These are phyloP conservation scores for Candolleomyces eurysporus DNA, from an alignment of 768 basidiomycete genomes.

Conservation along the genomic window DNA sequence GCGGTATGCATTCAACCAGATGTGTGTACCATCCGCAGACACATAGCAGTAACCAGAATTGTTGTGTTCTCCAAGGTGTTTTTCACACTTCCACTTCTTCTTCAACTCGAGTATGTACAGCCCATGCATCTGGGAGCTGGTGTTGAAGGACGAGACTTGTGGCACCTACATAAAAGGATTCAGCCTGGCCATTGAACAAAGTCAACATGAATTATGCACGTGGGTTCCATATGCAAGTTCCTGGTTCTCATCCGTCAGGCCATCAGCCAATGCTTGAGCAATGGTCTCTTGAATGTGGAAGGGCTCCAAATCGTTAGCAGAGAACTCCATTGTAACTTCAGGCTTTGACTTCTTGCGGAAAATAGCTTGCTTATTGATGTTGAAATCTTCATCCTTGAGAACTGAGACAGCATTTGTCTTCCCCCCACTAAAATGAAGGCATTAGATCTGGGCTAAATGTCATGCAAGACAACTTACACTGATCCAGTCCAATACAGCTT, in stretches of 20 bases:
- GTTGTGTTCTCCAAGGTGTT: conserved; percentile 15
- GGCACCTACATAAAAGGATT: conserved; percentile 8
- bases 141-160: conserved; percentile 5
- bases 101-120: conserved; percentile 13
- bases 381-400: not conserved
- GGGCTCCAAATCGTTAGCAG: not conserved
- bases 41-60: conserved; percentile 14
- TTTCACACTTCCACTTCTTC: conserved; percentile 14
- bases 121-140: conserved; percentile 9
- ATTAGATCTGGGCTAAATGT: not conserved
- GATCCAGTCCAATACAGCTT: not conserved
- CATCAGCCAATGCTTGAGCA: not conserved
- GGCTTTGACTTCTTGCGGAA: not conserved
- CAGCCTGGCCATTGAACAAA: not conserved
- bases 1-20: conserved; percentile 7
- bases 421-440: not conserved
- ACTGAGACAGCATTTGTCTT: not conserved
- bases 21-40: conserved; percentile 8
- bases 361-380: not conserved
- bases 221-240: not conserved
- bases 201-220: not conserved
- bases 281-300: not conserved
- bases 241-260: not conserved
- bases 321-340: not conserved
- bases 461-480: not conserved